phyloP scores from a whole-genome alignment of 768 basidiomycete genomes.

The Crassisporium funariophilum region DNA sequence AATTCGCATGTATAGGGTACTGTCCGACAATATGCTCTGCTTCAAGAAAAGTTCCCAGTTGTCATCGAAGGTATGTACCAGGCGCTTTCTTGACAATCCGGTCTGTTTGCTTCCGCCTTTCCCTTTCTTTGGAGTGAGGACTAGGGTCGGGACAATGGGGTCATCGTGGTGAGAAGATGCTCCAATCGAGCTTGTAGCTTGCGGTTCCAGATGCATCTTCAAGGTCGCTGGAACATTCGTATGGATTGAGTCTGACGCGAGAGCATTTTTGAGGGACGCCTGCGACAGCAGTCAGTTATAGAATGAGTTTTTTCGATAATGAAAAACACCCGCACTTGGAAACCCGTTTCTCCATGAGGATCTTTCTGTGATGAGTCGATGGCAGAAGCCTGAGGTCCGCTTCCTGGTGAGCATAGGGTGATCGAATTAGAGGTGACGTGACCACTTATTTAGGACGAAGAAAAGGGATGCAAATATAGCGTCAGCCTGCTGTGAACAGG shows the following conservation, averaged over 20 bases:
- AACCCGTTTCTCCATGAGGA: too few species aligned
- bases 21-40: slow-evolving; percentile 45
- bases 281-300: too few species aligned
- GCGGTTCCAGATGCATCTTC: neutral
- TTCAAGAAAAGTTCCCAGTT: slow-evolving; percentile 46
- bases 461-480: neutral
- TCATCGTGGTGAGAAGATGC: neutral
- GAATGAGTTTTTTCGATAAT: too few species aligned
- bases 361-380: too few species aligned
- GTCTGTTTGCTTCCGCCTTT: slow-evolving; percentile 3
- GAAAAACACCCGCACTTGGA: too few species aligned
- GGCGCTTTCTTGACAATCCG: slow-evolving; percentile 18
- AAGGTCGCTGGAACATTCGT: too few species aligned
- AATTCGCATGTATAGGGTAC: slow-evolving; percentile 53
- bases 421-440: too few species aligned
- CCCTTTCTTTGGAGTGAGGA: neutral
- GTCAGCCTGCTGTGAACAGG: neutral
- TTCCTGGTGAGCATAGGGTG: too few species aligned
- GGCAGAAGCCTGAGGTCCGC: too few species aligned
- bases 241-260: too few species aligned
- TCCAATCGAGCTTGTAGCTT: neutral
- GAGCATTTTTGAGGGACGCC: too few species aligned
- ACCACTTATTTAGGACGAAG: too few species aligned
- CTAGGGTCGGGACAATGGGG: neutral
- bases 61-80: slow-evolving; percentile 33